phyloP scores from a whole-genome alignment of 305 asterid genomes.

The Fraxinus dipetala region DNA sequence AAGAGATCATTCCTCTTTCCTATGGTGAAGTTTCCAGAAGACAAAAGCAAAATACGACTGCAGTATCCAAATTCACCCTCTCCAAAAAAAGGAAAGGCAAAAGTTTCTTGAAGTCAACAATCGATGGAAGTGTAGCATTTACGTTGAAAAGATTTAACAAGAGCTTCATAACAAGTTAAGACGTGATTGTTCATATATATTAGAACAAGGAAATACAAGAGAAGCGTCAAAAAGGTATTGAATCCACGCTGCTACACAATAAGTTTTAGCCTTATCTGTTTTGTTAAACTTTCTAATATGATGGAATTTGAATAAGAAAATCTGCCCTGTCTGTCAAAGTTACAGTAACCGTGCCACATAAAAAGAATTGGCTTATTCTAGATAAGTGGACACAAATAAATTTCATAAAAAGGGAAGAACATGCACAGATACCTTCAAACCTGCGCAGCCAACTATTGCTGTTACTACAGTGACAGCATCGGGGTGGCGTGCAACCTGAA shows the following conservation, averaged over 20 bases:
- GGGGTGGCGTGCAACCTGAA: slow-evolving; percentile 92
- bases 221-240: neutral
- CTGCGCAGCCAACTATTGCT: slow-evolving; percentile 97
- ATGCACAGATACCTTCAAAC: slow-evolving; percentile 61
- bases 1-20: neutral
- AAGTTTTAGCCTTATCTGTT: neutral
- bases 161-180: neutral
- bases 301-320: neutral
- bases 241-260: neutral
- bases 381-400: neutral
- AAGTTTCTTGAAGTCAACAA: neutral
- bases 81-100: neutral
- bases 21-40: neutral
- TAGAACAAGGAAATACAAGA: neutral
- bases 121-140: neutral
- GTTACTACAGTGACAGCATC: slow-evolving; percentile 94
- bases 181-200: neutral
- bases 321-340: neutral
- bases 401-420: neutral
- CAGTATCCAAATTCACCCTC: neutral
- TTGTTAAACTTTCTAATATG: neutral
- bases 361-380: neutral
- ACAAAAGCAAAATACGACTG: neutral
- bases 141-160: neutral
- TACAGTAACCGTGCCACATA: neutral